Percentiles rank a stretch among this genome's conserved stretches.
phyloP scores from a whole-genome alignment of 345 rosid genomes.

The Gossypium rotundifolium region DNA sequence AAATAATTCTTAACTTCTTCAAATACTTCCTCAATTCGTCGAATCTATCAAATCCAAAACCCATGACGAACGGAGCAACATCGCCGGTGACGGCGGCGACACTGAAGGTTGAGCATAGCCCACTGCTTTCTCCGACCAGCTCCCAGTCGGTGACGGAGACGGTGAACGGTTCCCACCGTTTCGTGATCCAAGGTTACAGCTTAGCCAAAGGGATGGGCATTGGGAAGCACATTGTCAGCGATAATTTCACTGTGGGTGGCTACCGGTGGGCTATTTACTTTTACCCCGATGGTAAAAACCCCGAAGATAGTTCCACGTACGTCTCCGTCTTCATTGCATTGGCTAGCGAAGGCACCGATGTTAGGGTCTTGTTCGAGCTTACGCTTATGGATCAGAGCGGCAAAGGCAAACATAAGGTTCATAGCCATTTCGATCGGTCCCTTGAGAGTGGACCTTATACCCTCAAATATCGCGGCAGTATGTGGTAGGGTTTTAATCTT shows the following conservation, averaged over 20 bases:
- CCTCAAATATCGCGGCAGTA: conserved; percentile 41
- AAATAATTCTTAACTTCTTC: neutral
- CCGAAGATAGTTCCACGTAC: conserved; percentile 54
- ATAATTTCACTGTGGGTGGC: conserved; percentile 60
- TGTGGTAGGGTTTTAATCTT: conserved; percentile 1
- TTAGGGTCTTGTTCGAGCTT: conserved; percentile 58
- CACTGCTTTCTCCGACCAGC: conserved; percentile 30
- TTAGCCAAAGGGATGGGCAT: conserved; percentile 71
- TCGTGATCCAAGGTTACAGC: conserved; percentile 70
- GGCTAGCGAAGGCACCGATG: conserved; percentile 66
- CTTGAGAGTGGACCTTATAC: conserved; percentile 66
- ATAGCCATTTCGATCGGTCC: conserved; percentile 66
- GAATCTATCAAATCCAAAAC: neutral
- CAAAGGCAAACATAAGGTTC: conserved; percentile 64
- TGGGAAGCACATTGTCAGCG: conserved; percentile 63
- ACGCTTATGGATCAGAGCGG: conserved; percentile 70
- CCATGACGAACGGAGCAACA: conserved; percentile 5
- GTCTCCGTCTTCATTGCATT: conserved; percentile 64
- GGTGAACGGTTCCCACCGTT: conserved; percentile 73
- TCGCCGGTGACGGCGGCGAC: neutral
- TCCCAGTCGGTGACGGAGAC: conserved; percentile 66
- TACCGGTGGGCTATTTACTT: conserved; percentile 67
- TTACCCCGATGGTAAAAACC: conserved; percentile 64
- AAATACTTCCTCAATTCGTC: neutral
- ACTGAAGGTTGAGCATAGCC: conserved; percentile 6